Evolutionary conservation across 2,329 filamentous ascomycete genomes (phyloP), one percentile per base, ranked within the genome.

Genomic region (Cladosporium cucumerinum): DNA sequence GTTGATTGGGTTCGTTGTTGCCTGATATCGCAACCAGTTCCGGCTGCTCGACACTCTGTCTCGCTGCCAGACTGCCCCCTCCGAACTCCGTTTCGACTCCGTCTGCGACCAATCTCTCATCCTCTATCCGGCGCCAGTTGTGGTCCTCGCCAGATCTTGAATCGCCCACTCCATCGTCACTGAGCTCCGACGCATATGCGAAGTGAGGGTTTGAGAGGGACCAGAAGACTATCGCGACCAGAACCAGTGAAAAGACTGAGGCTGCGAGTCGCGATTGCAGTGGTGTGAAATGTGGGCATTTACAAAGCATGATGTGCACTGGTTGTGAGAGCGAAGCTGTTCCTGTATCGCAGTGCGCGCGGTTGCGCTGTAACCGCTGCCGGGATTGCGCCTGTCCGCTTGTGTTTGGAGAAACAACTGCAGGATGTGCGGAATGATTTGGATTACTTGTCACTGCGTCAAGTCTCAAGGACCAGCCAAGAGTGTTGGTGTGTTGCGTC

Each of bases 231-330:
- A 86, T 72, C 36, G 89, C 71, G 34, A 91, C 76, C 59, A 89
- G 73, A 32, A 86, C 77, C 34, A 86, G 85, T 62, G 87, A 86
- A 71, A 85, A 80, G 61, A 89, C 75, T 65, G 88, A 90, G 72
- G 88, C 87, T 74, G 85, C 85, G 73, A 92, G 85, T 74, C 89
- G 88, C 79, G 87, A 89, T 80, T 91, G 90, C 70, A 91, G 80
- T 72, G 85, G 87, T 75, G 85, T 88, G 76, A 89, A 83, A 77
- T 88, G 79, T 34, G 77, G 77, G 71, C 78, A 79, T 73, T 78
- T 78, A 67, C 68, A 72, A 26, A 72, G 67, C 72, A 74, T 74
- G 26, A 28, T 28, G 26, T 28, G n/a, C n/a, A n/a, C n/a, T n/a
- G 32, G 57, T 68, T 26, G 46, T 18, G 4, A 25, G 21, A 18